phyloP scores from a whole-genome alignment of 257 asterid species.

The Cruciata laevipes region DNA sequence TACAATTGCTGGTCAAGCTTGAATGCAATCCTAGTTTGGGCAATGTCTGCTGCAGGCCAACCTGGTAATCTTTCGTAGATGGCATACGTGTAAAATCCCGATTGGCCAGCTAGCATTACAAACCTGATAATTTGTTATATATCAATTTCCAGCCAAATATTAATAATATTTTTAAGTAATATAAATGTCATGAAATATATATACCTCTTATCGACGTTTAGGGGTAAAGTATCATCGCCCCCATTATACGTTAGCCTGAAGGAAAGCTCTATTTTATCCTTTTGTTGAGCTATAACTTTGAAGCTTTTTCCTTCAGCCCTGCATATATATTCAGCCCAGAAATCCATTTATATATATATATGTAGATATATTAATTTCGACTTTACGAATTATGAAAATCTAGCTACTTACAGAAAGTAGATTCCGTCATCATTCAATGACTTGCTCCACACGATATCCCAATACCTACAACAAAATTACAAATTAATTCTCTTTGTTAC shows the following conservation, averaged over 20 bases:
- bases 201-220: constrained; percentile 30
- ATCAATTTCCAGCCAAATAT: too few relatives aligned
- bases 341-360: too few relatives aligned
- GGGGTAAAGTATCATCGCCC: constrained; percentile 14
- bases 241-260: constrained; percentile 31
- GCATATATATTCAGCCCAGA: not conserved
- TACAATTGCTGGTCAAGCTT: constrained; percentile 21
- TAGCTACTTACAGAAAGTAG: constrained; percentile 19
- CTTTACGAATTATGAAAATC: too few relatives aligned
- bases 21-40: constrained; percentile 25
- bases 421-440: not conserved
- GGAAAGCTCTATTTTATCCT: constrained; percentile 28
- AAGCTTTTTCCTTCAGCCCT: constrained; percentile 26
- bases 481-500: not conserved
- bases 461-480: constrained; percentile 18
- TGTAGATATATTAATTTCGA: too few relatives aligned
- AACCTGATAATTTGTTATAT: constrained; percentile 9
- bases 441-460: constrained; percentile 29
- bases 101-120: constrained; percentile 21
- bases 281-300: constrained; percentile 17
- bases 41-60: constrained; percentile 25
- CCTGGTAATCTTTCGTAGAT: constrained; percentile 26
- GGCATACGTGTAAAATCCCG: constrained; percentile 33
- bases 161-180: too few relatives aligned
- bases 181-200: too few relatives aligned